Conservation (phyloP, 352 stramenopile genomes). For the Thraustochytrium striatum region DNA sequence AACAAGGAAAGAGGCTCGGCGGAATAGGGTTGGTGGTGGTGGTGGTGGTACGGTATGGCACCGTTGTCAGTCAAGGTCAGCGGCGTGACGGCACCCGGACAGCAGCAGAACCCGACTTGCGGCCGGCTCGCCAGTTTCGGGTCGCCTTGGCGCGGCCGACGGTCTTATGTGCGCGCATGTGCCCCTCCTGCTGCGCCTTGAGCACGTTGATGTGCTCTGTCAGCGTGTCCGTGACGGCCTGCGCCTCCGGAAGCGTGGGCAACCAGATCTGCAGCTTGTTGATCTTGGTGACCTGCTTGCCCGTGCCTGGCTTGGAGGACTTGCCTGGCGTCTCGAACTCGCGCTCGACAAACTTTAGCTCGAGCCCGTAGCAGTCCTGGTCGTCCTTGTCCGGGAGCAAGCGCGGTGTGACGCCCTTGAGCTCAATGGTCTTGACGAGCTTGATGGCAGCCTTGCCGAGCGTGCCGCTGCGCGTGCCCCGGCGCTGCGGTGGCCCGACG, state of each 20-base stretch:
- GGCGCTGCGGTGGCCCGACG: too few relatives aligned
- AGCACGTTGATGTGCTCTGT: conserved; percentile 3
- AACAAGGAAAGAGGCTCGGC: too few relatives aligned
- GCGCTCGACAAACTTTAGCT: conserved; percentile 40
- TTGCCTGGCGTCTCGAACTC: not conserved
- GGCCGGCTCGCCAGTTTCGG: not conserved
- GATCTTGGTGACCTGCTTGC: conserved; percentile 37
- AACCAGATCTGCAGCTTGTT: conserved; percentile 41
- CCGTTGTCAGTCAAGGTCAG: too few relatives aligned
- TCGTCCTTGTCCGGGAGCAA: not conserved
- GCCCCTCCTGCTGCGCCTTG: conserved; percentile 21
- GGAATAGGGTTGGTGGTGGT: too few relatives aligned
- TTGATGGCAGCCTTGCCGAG: not conserved
- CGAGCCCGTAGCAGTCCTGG: conserved; percentile 3
- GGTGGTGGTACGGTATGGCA: too few relatives aligned
- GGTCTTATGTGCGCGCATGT: not conserved
- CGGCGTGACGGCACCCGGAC: too few relatives aligned
- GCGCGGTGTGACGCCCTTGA: conserved; percentile 19
- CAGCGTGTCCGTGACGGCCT: not conserved
- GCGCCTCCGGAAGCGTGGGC: not conserved
- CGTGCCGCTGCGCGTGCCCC: not conserved
- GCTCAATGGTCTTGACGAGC: conserved; percentile 37
- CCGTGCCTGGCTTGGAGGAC: conserved; percentile 12
- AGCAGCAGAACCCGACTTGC: too few relatives aligned
- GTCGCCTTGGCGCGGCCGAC: not conserved